Percentiles rank a stretch among this genome's conserved stretches.
These are phyloP conservation scores for Hyaloscypha variabilis DNA, from an alignment of 495 filamentous ascomycete species.

Conservation along the genomic window DNA sequence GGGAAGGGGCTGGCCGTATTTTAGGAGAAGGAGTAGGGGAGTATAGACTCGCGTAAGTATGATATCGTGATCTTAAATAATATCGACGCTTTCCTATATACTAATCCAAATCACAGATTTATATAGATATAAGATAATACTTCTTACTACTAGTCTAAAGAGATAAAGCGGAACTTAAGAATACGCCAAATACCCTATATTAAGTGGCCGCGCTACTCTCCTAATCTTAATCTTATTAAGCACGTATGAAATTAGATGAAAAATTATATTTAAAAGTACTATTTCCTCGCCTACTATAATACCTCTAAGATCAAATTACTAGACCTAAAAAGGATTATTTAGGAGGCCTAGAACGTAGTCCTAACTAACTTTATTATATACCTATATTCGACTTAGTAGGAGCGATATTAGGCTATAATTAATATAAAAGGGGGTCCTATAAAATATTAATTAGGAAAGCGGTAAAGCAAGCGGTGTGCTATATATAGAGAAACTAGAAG, in stretches of 20 bases:
- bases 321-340: slow-evolving; percentile 6
- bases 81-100: slow-evolving; percentile 24
- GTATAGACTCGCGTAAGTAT: slow-evolving; percentile 28
- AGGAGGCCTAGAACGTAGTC: slow-evolving; percentile 13
- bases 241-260: slow-evolving; percentile 30
- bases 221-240: slow-evolving; percentile 36
- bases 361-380: slow-evolving; percentile 15
- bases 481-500: background rate
- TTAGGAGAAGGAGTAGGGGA: slow-evolving; percentile 38
- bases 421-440: slow-evolving; percentile 9
- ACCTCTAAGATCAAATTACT: background rate
- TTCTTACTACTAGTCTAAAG: slow-evolving; percentile 13
- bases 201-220: slow-evolving; percentile 30
- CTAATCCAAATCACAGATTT: slow-evolving; percentile 3
- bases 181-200: slow-evolving; percentile 22
- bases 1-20: slow-evolving; percentile 35
- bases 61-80: slow-evolving; percentile 23
- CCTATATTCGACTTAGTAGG: slow-evolving; percentile 5
- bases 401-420: slow-evolving; percentile 17
- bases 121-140: slow-evolving; percentile 32
- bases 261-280: slow-evolving; percentile 24
- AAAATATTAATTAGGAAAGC: slow-evolving; percentile 15
- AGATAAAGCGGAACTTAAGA: background rate
- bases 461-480: background rate
- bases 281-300: slow-evolving; percentile 12